phyloP scores from a whole-genome alignment of 2,329 filamentous ascomycete species.

The Penicillium sclerotiorum region DNA sequence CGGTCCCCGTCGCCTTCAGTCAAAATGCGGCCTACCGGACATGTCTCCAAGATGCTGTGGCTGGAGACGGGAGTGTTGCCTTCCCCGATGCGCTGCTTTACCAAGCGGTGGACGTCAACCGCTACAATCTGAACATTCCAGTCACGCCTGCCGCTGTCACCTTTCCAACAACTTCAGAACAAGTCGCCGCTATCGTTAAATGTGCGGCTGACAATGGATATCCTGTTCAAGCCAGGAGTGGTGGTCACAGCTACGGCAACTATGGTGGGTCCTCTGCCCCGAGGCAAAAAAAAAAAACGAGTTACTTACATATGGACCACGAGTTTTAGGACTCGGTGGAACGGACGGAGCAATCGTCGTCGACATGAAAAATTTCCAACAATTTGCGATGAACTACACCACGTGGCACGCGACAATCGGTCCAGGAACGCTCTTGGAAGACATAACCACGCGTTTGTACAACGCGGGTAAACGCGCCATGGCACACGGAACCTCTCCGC shows the following conservation, averaged over 20 bases:
- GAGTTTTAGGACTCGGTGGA: slow-evolving; percentile 31
- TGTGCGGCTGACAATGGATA: slow-evolving; percentile 48
- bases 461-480: not conserved
- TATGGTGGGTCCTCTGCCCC: slow-evolving; percentile 35
- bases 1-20: no score
- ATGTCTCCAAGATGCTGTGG: slow-evolving; percentile 6
- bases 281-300: no score
- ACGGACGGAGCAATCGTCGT: slow-evolving; percentile 33
- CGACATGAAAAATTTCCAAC: slow-evolving; percentile 34
- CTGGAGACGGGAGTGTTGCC: not conserved
- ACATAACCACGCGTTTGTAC: not conserved
- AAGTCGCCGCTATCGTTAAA: slow-evolving; percentile 51
- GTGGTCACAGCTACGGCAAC: slow-evolving; percentile 59
- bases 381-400: slow-evolving; percentile 35
- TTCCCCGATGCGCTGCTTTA: not conserved
- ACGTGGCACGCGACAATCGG: slow-evolving; percentile 18
- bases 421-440: not conserved
- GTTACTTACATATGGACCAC: no score
- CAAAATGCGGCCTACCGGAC: no score
- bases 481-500: not conserved
- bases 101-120: not conserved
- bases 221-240: slow-evolving; percentile 55
- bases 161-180: slow-evolving; percentile 37
- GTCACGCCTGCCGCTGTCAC: slow-evolving; percentile 8
- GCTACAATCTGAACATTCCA: not conserved